Evolutionary conservation across 2,329 filamentous ascomycete genomes (phyloP), one percentile per base, ranked within the genome.

Genomic region (Fusarium sp.): DNA sequence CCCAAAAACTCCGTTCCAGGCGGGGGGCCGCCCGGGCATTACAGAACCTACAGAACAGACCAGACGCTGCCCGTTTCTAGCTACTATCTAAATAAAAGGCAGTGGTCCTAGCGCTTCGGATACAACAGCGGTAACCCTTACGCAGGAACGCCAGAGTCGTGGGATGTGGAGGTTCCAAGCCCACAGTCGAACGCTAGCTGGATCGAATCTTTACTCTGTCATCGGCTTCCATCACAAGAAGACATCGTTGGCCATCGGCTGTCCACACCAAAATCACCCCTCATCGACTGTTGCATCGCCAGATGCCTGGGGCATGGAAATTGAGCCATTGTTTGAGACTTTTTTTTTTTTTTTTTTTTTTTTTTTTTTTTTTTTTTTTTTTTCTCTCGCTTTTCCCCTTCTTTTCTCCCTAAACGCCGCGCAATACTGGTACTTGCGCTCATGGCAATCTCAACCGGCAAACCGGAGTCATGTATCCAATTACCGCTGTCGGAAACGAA

Each of bases 111-210:
- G 57, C 61, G 46, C 59, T 68, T 59, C 58, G 41, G 53, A 63
- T 65, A 69, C 57, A 61, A 70, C 70, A 74, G 64, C 72, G 69
- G 70, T 74, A 67, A 71, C 72, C 72, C 72, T 74, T 74, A 74
- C 72, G 72, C 72, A 74, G 72, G 72, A 74, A 74, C 72, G 72
- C 71, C 69, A 65, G 65, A 57, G 62, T 51, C 64, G 66, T 73
- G 71, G 64, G 67, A 67, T 62, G 69, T 72, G 72, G 72, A 73
- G 65, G 60, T 54, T 11, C 45, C 40, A 36, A 73, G 47, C 53
- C 72, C 72, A 72, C 72, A 61, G 52, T 54, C 38, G 58, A 57
- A 64, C 66, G 46, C 67, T 69, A 72, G 72, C 57, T 61, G 70
- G 72, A 74, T 74, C 72, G 72, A 62, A 69, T 69, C 72, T 74